phyloP scores from a whole-genome alignment of 352 stramenopile genomes.

The Plasmopara viticola region DNA sequence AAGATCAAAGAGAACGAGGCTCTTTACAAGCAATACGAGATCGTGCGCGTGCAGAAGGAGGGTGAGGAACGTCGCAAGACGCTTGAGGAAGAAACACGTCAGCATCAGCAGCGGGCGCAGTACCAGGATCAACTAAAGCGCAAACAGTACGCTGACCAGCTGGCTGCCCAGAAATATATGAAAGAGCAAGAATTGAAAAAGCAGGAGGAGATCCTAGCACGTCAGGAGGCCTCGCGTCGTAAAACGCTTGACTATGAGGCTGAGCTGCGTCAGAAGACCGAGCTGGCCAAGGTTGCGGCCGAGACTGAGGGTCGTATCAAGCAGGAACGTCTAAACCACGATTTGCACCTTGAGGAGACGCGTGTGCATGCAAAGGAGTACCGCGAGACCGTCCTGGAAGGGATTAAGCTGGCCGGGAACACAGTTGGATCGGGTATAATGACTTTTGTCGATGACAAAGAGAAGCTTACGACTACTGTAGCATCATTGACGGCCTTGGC shows the following conservation, averaged over 20 bases:
- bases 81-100: slow-evolving; percentile 94
- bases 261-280: slow-evolving; percentile 90
- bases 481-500: slow-evolving; percentile 91
- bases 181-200: slow-evolving; percentile 97
- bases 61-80: slow-evolving; percentile 96
- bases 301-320: slow-evolving; percentile 94
- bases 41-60: slow-evolving; percentile 94
- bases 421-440: slow-evolving; percentile 92
- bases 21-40: slow-evolving; percentile 91
- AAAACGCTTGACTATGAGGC: slow-evolving; percentile 98
- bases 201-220: slow-evolving; percentile 95
- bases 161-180: slow-evolving; percentile 94
- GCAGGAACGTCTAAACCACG: slow-evolving; percentile 97
- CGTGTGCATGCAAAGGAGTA: slow-evolving; percentile 87
- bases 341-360: slow-evolving; percentile 95
- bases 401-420: slow-evolving; percentile 92
- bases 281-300: slow-evolving; percentile 93
- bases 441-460: slow-evolving; percentile 91
- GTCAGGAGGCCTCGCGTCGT: slow-evolving; percentile 93
- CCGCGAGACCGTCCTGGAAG: slow-evolving; percentile 93
- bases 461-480: slow-evolving; percentile 95
- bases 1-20: slow-evolving; percentile 90
- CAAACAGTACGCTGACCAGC: slow-evolving; percentile 96
- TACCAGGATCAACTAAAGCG: slow-evolving; percentile 99
- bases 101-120: slow-evolving; percentile 94